Evolutionary conservation across 129 eudicot genomes (phyloP).

Genomic region (Flaveria ramosissima): DNA sequence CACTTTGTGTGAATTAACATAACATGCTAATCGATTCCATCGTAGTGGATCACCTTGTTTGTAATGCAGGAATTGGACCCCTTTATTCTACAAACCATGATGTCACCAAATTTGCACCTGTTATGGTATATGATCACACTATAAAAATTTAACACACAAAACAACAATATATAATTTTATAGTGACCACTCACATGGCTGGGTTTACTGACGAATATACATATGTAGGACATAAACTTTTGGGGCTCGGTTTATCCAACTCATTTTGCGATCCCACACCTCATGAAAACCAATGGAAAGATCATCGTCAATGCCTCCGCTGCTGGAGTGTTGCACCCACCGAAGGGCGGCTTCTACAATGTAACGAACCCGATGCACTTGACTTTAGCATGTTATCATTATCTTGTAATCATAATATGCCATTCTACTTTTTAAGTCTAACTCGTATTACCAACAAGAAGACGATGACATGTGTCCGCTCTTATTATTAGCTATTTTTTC

Average conservation of each 20-base stretch:
- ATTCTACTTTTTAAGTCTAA: too few relatives aligned
- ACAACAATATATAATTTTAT: too few relatives aligned
- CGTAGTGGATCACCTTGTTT: constrained; percentile 62
- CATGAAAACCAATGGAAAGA: constrained; percentile 31
- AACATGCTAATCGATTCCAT: not conserved
- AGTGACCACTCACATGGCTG: too few relatives aligned
- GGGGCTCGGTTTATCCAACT: constrained; percentile 34
- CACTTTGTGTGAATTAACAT: not conserved
- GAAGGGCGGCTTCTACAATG: constrained; percentile 28
- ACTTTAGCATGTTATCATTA: not conserved
- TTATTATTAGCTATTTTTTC: too few relatives aligned
- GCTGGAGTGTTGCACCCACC: constrained; percentile 37
- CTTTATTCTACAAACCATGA: constrained; percentile 24
- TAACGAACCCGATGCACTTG: not conserved
- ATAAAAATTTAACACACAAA: too few relatives aligned
- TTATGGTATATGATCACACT: constrained; percentile 37
- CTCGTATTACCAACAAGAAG: too few relatives aligned
- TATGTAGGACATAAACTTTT: constrained; percentile 38
- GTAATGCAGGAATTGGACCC: constrained; percentile 50
- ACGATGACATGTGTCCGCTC: too few relatives aligned
- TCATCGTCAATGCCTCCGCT: constrained; percentile 31
- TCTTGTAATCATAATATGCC: too few relatives aligned
- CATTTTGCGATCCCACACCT: constrained; percentile 36
- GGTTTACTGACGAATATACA: too few relatives aligned
- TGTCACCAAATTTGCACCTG: constrained; percentile 31